Conservation (phyloP, 75 land plant genomes). For the Pinus tabuliformis region DNA sequence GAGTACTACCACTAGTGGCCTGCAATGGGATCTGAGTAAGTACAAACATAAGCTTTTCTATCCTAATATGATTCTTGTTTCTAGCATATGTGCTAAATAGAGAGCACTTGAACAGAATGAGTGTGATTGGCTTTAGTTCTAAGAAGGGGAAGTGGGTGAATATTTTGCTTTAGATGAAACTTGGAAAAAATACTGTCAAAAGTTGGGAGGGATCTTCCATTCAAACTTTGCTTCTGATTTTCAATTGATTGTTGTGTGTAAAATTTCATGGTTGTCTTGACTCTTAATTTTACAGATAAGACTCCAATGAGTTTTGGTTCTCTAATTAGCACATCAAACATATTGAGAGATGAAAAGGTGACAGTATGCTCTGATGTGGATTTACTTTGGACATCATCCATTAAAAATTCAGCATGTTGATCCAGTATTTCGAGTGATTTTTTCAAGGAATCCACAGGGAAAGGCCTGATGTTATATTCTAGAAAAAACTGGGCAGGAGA, state of each 20-base stretch:
- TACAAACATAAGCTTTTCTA: background rate
- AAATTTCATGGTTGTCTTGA: background rate
- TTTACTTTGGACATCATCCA: slow-evolving; percentile 86
- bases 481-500: too few species aligned
- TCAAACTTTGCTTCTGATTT: background rate
- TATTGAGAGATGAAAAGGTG: slow-evolving; percentile 49
- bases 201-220: background rate
- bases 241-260: background rate
- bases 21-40: slow-evolving; percentile 90
- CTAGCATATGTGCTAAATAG: background rate
- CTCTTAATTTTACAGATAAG: slow-evolving; percentile 35
- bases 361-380: slow-evolving; percentile 85
- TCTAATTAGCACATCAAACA: slow-evolving; percentile 80
- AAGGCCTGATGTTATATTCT: too few species aligned
- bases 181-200: slow-evolving; percentile 3
- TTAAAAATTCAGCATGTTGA: slow-evolving; percentile 26
- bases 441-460: too few species aligned
- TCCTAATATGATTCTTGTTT: background rate
- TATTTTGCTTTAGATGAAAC: background rate
- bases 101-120: background rate
- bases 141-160: background rate
- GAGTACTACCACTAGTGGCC: slow-evolving; percentile 84
- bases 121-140: background rate
- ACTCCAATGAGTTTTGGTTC: slow-evolving; percentile 80
- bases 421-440: too few species aligned